A percentile compares a stretch with the other conserved stretches of the same genome.
Conservation (phyloP, 352 stramenopile species). For the Phytopythium delawarense region DNA sequence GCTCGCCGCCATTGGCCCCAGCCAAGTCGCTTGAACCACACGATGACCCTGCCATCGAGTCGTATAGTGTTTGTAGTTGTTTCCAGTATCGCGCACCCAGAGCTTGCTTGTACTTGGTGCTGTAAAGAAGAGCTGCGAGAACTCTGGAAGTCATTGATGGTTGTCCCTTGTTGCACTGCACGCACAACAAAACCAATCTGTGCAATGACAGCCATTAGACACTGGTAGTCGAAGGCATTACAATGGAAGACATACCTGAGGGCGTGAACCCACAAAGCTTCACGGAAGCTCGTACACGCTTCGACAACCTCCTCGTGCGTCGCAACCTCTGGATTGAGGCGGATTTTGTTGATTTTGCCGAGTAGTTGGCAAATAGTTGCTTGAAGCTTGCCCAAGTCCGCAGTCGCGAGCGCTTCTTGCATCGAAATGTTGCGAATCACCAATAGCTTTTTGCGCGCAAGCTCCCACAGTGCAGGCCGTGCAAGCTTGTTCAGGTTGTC, state of each 20-base stretch:
- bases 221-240: constrained; percentile 1
- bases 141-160: constrained; percentile 10
- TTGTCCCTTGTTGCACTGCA: constrained; percentile 6
- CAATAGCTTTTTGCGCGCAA: constrained; percentile 16
- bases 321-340: constrained; percentile 34
- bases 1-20: background rate
- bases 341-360: constrained; percentile 31
- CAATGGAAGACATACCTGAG: constrained; percentile 33
- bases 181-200: constrained; percentile 18
- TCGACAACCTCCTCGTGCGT: constrained; percentile 47
- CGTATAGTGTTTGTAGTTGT: constrained; percentile 26
- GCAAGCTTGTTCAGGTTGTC: constrained; percentile 13
- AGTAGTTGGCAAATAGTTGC: background rate
- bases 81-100: constrained; percentile 36
- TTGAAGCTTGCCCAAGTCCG: constrained; percentile 1
- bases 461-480: constrained; percentile 19
- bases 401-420: background rate
- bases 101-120: constrained; percentile 34
- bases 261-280: constrained; percentile 56
- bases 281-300: constrained; percentile 48
- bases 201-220: constrained; percentile 11
- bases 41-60: constrained; percentile 2
- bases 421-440: constrained; percentile 1
- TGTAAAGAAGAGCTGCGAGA: constrained; percentile 18
- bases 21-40: background rate